A percentile compares a stretch with the other conserved stretches of the same genome.
These are phyloP conservation scores for Penicillium flavigenum DNA, from an alignment of 495 filamentous ascomycete species.

Conservation along the genomic window DNA sequence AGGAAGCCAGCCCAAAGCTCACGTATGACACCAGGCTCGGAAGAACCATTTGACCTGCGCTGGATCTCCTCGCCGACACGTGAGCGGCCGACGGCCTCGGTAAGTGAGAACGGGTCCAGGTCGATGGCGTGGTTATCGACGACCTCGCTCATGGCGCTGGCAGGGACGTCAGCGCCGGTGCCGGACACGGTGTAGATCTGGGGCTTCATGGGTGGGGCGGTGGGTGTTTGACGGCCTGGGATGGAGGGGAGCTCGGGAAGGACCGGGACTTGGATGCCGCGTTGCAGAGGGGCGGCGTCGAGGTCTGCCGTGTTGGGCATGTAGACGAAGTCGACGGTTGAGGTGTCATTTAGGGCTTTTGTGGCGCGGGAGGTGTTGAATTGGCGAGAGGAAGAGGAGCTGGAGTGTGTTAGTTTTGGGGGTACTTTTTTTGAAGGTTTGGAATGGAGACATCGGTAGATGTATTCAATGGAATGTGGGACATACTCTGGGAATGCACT, in stretches of 20 bases:
- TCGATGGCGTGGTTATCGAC: constrained; percentile 57
- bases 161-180: constrained; percentile 51
- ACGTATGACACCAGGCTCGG: constrained; percentile 40
- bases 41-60: constrained; percentile 22
- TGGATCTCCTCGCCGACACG: constrained; percentile 40
- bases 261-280: constrained; percentile 51
- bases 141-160: constrained; percentile 58
- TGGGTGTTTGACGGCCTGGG: constrained; percentile 21
- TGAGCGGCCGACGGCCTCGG: constrained; percentile 49
- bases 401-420: constrained; percentile 24
- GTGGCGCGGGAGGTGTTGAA: constrained; percentile 60
- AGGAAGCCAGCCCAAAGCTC: constrained; percentile 57
- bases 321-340: constrained; percentile 64
- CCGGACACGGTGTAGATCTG: constrained; percentile 57
- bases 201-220: constrained; percentile 50
- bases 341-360: constrained; percentile 56
- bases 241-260: constrained; percentile 48
- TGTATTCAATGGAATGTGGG: not conserved
- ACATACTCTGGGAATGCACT: constrained; percentile 44
- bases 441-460: constrained; percentile 1
- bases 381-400: constrained; percentile 42
- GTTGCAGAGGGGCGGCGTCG: constrained; percentile 30
- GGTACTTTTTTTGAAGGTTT: not conserved
- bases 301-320: constrained; percentile 53
- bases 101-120: constrained; percentile 59